phyloP scores from a whole-genome alignment of 2,329 filamentous ascomycete genomes.

The Orbilia javanica region DNA sequence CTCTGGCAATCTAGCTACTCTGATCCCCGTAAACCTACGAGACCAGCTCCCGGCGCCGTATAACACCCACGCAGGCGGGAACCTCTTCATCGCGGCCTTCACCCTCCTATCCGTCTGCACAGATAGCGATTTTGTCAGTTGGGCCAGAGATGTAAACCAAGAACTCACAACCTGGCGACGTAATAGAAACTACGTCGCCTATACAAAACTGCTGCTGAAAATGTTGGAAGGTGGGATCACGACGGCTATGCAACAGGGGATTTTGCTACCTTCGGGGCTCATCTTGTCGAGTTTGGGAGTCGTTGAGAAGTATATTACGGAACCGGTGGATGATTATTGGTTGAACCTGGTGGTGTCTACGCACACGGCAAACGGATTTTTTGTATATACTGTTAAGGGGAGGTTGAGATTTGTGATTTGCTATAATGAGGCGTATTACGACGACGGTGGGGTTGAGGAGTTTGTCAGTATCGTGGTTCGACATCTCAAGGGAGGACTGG shows the following conservation, averaged over 20 bases:
- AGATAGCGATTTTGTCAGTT: neutral
- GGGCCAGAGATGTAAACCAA: neutral
- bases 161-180: constrained; percentile 1
- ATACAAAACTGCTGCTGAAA: neutral
- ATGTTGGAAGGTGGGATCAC: neutral
- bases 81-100: constrained; percentile 29
- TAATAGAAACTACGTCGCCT: constrained; percentile 8
- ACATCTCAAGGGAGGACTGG: neutral
- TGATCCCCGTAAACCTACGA: constrained; percentile 16
- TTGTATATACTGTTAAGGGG: constrained; percentile 20
- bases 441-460: neutral
- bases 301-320: constrained; percentile 24
- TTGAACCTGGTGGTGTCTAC: constrained; percentile 9
- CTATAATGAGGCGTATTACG: constrained; percentile 8
- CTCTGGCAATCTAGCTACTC: constrained; percentile 1
- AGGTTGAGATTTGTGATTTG: constrained; percentile 21
- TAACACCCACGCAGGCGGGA: neutral
- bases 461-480: neutral
- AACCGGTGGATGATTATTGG: constrained; percentile 31
- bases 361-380: neutral
- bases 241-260: neutral
- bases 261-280: neutral
- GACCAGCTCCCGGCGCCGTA: constrained; percentile 8
- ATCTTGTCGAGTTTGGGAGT: constrained; percentile 11
- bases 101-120: neutral